These are phyloP conservation scores for Tilletia indica DNA, from an alignment of 1,284 basidiomycete genomes.

Conservation along the genomic window DNA sequence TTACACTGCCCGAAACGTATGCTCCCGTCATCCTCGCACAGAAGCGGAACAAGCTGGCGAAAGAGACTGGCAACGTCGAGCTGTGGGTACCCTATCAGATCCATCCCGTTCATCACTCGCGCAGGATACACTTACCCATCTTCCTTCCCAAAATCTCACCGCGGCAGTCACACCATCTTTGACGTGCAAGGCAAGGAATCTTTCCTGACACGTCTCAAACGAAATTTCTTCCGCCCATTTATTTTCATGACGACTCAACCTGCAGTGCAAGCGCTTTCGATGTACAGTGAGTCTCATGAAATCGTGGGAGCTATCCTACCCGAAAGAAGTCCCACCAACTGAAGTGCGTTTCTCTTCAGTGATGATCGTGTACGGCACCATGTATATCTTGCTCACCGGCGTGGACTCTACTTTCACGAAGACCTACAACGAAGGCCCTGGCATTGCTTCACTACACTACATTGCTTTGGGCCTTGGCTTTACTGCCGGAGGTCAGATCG, in stretches of 20 bases:
- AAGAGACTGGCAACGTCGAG: slow-evolving; percentile 54
- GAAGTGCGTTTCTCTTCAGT: background rate
- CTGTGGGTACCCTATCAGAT: slow-evolving; percentile 15
- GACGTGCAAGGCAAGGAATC: slow-evolving; percentile 34
- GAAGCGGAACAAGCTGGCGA: slow-evolving; percentile 59
- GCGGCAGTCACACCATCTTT: slow-evolving; percentile 34
- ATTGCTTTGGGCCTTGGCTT: slow-evolving; percentile 61
- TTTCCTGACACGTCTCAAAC: slow-evolving; percentile 50
- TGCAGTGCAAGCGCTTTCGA: slow-evolving; percentile 59
- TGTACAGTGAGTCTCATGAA: slow-evolving; percentile 54
- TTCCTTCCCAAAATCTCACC: background rate
- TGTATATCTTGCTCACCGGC: slow-evolving; percentile 66
- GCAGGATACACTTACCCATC: too few species aligned
- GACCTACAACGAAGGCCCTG: slow-evolving; percentile 59
- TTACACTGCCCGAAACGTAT: slow-evolving; percentile 54
- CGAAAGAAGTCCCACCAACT: background rate
- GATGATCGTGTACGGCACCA: slow-evolving; percentile 62
- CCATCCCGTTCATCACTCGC: background rate
- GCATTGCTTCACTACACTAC: slow-evolving; percentile 67
- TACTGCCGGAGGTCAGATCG: slow-evolving; percentile 61
- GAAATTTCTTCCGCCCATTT: slow-evolving; percentile 61
- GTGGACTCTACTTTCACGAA: slow-evolving; percentile 65
- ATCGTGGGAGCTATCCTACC: background rate
- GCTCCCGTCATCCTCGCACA: slow-evolving; percentile 48
- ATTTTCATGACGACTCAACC: slow-evolving; percentile 60